Percentiles rank a stretch among this genome's conserved stretches.
These are phyloP conservation scores for Cymbidium sinense DNA, from an alignment of 106 monocot species.

Conservation along the genomic window DNA sequence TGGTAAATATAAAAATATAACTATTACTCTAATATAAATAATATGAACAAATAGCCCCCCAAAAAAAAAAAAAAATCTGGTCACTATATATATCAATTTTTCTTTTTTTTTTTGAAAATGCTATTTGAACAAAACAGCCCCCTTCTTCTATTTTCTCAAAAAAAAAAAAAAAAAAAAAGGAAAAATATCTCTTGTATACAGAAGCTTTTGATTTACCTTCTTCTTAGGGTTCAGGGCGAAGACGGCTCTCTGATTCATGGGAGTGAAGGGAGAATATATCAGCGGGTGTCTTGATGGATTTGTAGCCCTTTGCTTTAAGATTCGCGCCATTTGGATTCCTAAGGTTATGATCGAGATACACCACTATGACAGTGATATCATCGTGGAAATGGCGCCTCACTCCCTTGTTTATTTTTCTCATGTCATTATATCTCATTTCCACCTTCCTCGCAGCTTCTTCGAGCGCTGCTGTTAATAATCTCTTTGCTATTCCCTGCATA, in stretches of 20 bases:
- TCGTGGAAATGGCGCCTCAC: slow-evolving; percentile 66
- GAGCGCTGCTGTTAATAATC: slow-evolving; percentile 53
- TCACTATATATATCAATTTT: too few species aligned
- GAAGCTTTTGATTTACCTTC: too few species aligned
- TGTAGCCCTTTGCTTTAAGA: slow-evolving; percentile 7
- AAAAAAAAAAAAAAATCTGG: background rate
- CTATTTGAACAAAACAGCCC: too few species aligned
- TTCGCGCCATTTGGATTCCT: background rate
- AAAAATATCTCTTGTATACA: too few species aligned
- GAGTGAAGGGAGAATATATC: slow-evolving; percentile 55
- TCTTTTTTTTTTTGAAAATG: too few species aligned
- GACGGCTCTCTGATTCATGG: slow-evolving; percentile 18
- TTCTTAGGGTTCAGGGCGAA: background rate
- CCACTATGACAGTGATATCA: slow-evolving; percentile 71
- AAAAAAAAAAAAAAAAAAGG: too few species aligned
- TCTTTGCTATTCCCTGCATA: slow-evolving; percentile 69
- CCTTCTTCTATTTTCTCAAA: background rate
- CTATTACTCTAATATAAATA: too few species aligned
- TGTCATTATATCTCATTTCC: slow-evolving; percentile 48
- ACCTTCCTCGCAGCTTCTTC: slow-evolving; percentile 55
- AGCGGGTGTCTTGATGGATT: slow-evolving; percentile 49
- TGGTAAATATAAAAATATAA: too few species aligned
- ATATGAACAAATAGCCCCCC: too few species aligned
- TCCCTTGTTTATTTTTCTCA: slow-evolving; percentile 53
- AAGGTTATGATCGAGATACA: slow-evolving; percentile 37